Base-by-base conservation (phyloP, 2,329 filamentous ascomycete genomes). In the Penicillium corylophilum region DNA sequence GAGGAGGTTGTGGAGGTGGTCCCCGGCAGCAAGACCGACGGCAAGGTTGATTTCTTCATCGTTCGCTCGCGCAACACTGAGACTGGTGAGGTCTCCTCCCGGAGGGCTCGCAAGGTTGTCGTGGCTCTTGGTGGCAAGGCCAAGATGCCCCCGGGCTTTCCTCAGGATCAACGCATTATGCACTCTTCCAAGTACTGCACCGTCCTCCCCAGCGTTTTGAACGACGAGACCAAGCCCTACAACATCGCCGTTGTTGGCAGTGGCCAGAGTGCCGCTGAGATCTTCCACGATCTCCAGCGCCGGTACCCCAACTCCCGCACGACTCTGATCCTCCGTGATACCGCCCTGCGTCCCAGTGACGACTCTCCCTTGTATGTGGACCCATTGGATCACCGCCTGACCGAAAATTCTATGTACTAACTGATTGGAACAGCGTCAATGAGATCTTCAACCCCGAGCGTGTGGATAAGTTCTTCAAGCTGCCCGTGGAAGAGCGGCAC, bases 261-360 rank as follows among this genome's bases (percentile, higher is more conserved):
- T 42, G 93, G 94, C 1, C 93, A 99, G 76, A 95, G 89, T 69
- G 91, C 91, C 2, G 93, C 93, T 9, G 93, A 99, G 77, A 95
- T 96, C 64, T 96, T 95, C 77, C 88, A 90, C 75, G 92, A 95
- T 71, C 76, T 97, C 44, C 88, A 93, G 64, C 80, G 78, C 35
- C 78, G 89, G 42, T 96, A 95, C 69, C 91, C 91, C 35, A 91
- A 93, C 68, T 85, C 88, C 24, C 81, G 83, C 62, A 92, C 91
- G 0, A 82, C 79, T 31, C 74, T 99, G 51, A 77, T 96, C 53
- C 93, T 96, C 79, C 86, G 90, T 61, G 86, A 87, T 38, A 84
- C 90, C 57, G 91, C 93, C 50, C 75, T 99, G 54, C 85, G 88
- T 62, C 93, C 93, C 1, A 95, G 90, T 67, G 93, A 99, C 68